Evolutionary conservation across 768 basidiomycete genomes (phyloP).

Genomic region (Harrya chromipes): DNA sequence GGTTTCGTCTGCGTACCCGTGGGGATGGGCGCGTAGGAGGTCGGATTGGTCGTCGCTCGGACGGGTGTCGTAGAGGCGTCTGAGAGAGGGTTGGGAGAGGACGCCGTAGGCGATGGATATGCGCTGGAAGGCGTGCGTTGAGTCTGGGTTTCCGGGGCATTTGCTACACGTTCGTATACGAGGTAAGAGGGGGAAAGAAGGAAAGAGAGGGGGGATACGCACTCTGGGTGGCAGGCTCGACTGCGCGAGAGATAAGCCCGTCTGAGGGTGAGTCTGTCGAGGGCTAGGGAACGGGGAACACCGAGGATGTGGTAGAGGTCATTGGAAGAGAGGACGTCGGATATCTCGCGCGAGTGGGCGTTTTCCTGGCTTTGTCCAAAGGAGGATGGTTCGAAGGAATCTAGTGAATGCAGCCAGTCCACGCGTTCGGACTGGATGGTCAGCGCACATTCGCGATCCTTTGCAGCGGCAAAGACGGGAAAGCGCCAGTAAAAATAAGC

Average conservation of each 20-base stretch:
- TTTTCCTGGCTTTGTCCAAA: conserved; percentile 9
- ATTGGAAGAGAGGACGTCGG: conserved; percentile 55
- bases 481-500: conserved; percentile 63
- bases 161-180: conserved; percentile 48
- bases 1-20: conserved; percentile 71
- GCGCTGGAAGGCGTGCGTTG: conserved; percentile 84
- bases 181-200: background rate
- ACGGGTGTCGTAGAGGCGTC: conserved; percentile 64
- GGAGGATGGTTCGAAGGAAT: background rate
- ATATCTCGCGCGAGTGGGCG: conserved; percentile 18
- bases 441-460: conserved; percentile 44
- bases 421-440: conserved; percentile 24
- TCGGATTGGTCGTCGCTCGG: conserved; percentile 42
- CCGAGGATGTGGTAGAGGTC: conserved; percentile 77
- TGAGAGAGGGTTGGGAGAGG: conserved; percentile 68
- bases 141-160: conserved; percentile 68
- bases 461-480: conserved; percentile 50
- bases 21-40: conserved; percentile 51
- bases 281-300: conserved; percentile 42
- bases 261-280: conserved; percentile 63
- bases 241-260: conserved; percentile 76
- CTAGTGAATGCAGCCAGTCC: conserved; percentile 24
- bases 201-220: conserved; percentile 28
- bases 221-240: conserved; percentile 85
- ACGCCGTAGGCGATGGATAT: conserved; percentile 82